These are phyloP conservation scores for Botrytis elliptica DNA, from an alignment of 2,329 filamentous ascomycete species.

Conservation along the genomic window DNA sequence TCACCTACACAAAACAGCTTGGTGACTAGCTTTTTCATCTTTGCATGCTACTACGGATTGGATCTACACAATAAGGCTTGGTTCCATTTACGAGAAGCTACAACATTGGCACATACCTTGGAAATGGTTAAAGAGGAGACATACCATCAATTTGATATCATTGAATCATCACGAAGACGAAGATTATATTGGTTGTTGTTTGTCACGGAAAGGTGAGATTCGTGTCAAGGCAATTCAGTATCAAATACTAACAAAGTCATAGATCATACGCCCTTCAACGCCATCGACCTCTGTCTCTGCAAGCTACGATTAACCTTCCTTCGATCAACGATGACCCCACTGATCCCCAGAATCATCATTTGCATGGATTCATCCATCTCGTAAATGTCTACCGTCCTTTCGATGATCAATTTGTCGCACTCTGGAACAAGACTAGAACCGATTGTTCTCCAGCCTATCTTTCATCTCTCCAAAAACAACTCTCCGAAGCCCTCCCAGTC, in stretches of 20 bases:
- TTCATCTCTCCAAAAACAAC: conserved; percentile 59
- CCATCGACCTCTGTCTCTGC: conserved; percentile 67
- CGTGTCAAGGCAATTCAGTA: not conserved
- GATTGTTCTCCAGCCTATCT: conserved; percentile 59
- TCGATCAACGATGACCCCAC: conserved; percentile 59
- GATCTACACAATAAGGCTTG: conserved; percentile 75
- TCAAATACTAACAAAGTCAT: conserved; percentile 25
- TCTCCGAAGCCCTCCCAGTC: conserved; percentile 53
- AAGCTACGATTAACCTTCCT: conserved; percentile 66
- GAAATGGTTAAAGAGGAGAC: conserved; percentile 62
- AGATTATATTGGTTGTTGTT: conserved; percentile 73
- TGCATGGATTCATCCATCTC: conserved; percentile 58
- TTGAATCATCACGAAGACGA: conserved; percentile 62
- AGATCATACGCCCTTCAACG: conserved; percentile 71
- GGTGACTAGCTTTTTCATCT: conserved; percentile 77
- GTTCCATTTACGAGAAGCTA: conserved; percentile 76
- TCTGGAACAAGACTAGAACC: conserved; percentile 65
- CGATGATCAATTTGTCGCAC: conserved; percentile 60
- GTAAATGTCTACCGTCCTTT: conserved; percentile 65
- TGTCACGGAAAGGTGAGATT: conserved; percentile 62
- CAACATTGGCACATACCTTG: conserved; percentile 63
- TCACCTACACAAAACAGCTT: conserved; percentile 56
- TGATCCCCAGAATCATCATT: conserved; percentile 53
- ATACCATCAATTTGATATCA: conserved; percentile 57
- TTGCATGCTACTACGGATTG: conserved; percentile 68